Conservation (phyloP, 176 grass and related monocot genomes). For the Cymbopogon citratus region DNA sequence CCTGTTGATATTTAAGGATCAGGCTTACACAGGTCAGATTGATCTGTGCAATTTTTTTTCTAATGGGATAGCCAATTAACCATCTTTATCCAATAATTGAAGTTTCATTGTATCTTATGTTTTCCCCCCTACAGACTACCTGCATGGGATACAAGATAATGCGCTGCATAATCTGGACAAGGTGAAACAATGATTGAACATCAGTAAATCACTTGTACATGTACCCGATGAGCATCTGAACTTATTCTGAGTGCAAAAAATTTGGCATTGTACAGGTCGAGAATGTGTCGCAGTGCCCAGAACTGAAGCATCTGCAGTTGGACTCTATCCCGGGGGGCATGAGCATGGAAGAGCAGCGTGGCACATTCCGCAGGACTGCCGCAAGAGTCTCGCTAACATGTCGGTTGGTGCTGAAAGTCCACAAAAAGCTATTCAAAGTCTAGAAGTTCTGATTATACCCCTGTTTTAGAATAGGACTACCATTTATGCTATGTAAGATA, state of each 20-base stretch:
- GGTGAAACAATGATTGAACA: slow-evolving; percentile 24
- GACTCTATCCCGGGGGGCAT: background rate
- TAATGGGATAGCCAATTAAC: background rate
- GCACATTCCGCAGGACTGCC: slow-evolving; percentile 34
- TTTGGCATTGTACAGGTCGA: slow-evolving; percentile 33
- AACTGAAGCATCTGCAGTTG: slow-evolving; percentile 35
- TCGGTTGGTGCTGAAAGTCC: slow-evolving; percentile 81
- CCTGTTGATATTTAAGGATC: slow-evolving; percentile 74
- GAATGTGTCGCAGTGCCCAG: slow-evolving; percentile 47
- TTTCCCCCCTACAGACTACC: slow-evolving; percentile 45
- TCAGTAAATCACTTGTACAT: background rate
- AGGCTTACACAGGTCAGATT: slow-evolving; percentile 70
- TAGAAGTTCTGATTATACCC: slow-evolving; percentile 32
- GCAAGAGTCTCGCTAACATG: slow-evolving; percentile 80
- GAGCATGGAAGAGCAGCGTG: slow-evolving; percentile 31
- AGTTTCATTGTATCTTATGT: background rate
- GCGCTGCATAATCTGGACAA: slow-evolving; percentile 60
- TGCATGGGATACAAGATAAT: slow-evolving; percentile 85
- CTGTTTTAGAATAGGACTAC: background rate
- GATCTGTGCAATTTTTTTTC: background rate
- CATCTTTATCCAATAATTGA: background rate
- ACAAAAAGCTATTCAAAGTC: slow-evolving; percentile 75
- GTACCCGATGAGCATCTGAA: background rate
- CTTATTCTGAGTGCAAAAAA: background rate
- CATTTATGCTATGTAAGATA: background rate